phyloP scores from a whole-genome alignment of 1,284 basidiomycete genomes.

The Coniferiporia weirii region DNA sequence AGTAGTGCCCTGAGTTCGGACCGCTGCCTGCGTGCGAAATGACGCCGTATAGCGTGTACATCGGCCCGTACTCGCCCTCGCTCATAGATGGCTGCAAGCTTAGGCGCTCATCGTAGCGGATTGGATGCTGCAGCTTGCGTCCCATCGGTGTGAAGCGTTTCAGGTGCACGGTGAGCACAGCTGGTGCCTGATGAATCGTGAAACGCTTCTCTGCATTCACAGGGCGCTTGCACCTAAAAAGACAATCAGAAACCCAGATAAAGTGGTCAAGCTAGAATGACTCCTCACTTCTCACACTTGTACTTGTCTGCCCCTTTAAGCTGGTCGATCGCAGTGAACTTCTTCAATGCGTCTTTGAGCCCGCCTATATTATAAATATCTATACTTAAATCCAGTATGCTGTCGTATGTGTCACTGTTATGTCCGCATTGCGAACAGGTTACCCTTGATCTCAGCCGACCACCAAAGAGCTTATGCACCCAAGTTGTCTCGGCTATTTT shows the following conservation, averaged over 20 bases:
- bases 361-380: conserved; percentile 69
- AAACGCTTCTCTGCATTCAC: conserved; percentile 88
- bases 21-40: conserved; percentile 92
- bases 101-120: conserved; percentile 80
- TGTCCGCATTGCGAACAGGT: conserved; percentile 81
- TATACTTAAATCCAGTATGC: conserved; percentile 88
- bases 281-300: conserved; percentile 92
- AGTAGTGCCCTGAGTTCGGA: conserved; percentile 96
- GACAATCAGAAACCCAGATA: conserved; percentile 6
- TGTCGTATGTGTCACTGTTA: conserved; percentile 96
- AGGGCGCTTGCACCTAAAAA: conserved; percentile 78
- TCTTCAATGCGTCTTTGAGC: conserved; percentile 73
- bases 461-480: conserved; percentile 94
- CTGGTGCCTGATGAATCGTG: conserved; percentile 82
- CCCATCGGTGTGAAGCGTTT: conserved; percentile 94
- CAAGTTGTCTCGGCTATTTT: conserved; percentile 87
- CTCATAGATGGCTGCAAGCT: conserved; percentile 82
- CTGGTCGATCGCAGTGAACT: conserved; percentile 80
- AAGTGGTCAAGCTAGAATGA: conserved; percentile 6
- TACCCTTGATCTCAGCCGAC: conserved; percentile 87
- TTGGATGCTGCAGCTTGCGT: conserved; percentile 73
- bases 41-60: conserved; percentile 88
- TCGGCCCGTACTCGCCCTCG: conserved; percentile 65
- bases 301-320: conserved; percentile 94
- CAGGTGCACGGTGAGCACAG: conserved; percentile 92